Base-by-base conservation (phyloP, 495 filamentous ascomycete genomes). In the Tuber melanosporum region DNA sequence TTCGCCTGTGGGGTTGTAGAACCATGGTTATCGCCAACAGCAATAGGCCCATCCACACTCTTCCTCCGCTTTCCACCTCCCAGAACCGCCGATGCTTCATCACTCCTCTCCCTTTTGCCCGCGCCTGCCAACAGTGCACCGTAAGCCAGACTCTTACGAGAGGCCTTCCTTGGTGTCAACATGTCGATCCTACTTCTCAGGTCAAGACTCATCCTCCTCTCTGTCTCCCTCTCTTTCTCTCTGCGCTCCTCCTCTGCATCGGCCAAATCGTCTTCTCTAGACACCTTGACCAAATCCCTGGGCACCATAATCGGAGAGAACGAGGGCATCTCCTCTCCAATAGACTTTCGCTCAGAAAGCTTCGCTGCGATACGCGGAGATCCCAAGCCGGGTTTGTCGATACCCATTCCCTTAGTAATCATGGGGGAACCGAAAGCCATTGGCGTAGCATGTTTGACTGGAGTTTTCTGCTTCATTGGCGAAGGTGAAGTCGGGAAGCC, bases 321-420 rank as follows among this genome's bases (percentile, higher is more conserved):
- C 12, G 86, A 84, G 7, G 86, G 85, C 17, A 91, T 88, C 22
- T 86, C 86, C 73, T 94, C 90, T 43, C 90, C 89, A 75, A 96
- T 90, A 10, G 92, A 93, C 66, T 86, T 88, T 69, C 93, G 89
- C 72, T 90, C 89, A 71, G 93, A 92, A 47, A 95, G 88, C 41
- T 94, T 87, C 39, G 89, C 91, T 20, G 91, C 88, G 47, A 96
- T 89, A 22, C 88, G 89, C 12, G 93, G 93, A 6, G 93, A 96
- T 36, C 93, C 93, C 72, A 95, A 88, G 7, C 93, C 92, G 78
- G 89, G 86, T 76, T 88, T 89, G 79, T 94, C 92, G 79, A 90
- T 90, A 17, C 93, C 93, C 76, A 94, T 82, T 6, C 92, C 93
- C 10, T 44, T 72, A 26, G 74, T 77, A 20, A 46, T 22, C 22